These are phyloP conservation scores for Candida sojae DNA, from an alignment of 1,139 yeast genomes.

Conservation along the genomic window DNA sequence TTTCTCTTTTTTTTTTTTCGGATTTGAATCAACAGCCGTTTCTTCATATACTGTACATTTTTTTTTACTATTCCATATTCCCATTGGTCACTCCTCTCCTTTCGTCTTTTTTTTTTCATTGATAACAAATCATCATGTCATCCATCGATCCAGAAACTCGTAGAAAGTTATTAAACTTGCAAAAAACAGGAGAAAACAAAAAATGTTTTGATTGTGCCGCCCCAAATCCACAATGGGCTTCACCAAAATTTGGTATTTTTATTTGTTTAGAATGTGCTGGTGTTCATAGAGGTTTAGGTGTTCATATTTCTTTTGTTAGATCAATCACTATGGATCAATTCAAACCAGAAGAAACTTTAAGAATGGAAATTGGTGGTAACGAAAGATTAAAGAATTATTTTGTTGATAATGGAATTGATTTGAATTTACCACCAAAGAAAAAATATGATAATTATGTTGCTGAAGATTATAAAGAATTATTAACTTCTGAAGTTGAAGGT, in stretches of 20 bases:
- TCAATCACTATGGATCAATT: conserved; percentile 98
- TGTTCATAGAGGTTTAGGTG: conserved; percentile 93
- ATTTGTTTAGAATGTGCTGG: conserved; percentile 98
- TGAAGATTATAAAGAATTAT: conserved; percentile 85
- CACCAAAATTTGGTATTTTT: conserved; percentile 95
- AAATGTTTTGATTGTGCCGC: conserved; percentile 93
- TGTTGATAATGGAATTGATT: conserved; percentile 70
- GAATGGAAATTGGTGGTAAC: conserved; percentile 97
- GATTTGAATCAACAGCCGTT: background rate
- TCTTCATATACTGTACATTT: background rate
- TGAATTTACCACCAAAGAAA: conserved; percentile 60
- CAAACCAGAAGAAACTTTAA: conserved; percentile 82
- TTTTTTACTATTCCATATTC: no score
- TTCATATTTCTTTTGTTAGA: conserved; percentile 93
- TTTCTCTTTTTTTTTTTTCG: background rate
- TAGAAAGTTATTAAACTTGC: conserved; percentile 76
- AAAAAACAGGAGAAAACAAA: conserved; percentile 80
- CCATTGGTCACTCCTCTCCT: background rate
- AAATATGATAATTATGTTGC: conserved; percentile 91
- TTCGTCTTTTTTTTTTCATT: background rate
- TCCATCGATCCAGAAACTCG: conserved; percentile 90
- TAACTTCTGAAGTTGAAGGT: conserved; percentile 76
- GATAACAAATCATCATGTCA: background rate
- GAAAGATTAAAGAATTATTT: conserved; percentile 72
- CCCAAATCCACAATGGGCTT: conserved; percentile 98